phyloP scores from a whole-genome alignment of 257 asterid genomes.

The Cynanchum wilfordii region DNA sequence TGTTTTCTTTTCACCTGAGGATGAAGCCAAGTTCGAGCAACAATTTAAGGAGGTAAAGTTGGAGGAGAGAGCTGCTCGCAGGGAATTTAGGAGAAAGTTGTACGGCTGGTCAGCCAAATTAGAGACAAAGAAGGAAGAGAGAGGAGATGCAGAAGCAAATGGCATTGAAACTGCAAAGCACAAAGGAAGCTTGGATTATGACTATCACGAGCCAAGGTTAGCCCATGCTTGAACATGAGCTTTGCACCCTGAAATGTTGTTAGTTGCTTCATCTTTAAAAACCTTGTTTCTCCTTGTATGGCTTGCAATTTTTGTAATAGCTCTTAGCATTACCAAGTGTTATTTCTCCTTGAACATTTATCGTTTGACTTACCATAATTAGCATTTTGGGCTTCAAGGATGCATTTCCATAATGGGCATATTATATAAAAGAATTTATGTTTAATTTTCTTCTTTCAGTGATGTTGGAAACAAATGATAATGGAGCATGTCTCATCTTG shows the following conservation, averaged over 20 bases:
- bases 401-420: neutral
- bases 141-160: conserved; percentile 22
- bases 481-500: conserved; percentile 4
- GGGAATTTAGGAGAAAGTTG: conserved; percentile 67
- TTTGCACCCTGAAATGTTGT: neutral
- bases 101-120: conserved; percentile 54
- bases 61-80: conserved; percentile 49
- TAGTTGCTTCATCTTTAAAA: conserved; percentile 4
- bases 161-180: conserved; percentile 18
- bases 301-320: conserved; percentile 15
- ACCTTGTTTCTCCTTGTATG: conserved; percentile 10
- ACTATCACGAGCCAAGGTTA: conserved; percentile 44
- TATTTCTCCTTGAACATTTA: no score
- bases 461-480: conserved; percentile 30
- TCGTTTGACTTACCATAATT: neutral
- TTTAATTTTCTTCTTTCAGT: conserved; percentile 44
- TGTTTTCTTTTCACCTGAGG: conserved; percentile 74
- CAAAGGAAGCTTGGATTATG: conserved; percentile 26
- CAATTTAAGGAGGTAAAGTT: conserved; percentile 51
- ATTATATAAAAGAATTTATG: neutral
- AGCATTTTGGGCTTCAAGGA: neutral
- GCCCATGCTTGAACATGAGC: conserved; percentile 52
- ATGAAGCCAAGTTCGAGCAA: conserved; percentile 58
- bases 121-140: conserved; percentile 29
- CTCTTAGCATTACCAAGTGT: neutral